phyloP scores from a whole-genome alignment of 1,139 yeast genomes.

The Suhomyces yuchorum region DNA sequence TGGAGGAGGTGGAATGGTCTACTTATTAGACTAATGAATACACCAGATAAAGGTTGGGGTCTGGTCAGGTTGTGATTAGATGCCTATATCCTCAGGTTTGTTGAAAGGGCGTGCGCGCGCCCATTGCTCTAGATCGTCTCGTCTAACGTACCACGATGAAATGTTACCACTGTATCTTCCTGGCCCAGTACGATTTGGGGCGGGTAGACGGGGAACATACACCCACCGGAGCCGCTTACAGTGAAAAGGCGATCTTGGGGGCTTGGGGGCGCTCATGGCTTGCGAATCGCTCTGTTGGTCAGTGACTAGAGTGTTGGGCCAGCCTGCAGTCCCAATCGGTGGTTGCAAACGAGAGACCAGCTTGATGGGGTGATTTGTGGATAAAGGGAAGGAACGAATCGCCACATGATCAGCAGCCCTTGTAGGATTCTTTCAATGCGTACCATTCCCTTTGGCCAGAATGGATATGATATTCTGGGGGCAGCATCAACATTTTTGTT shows the following conservation, averaged over 20 bases:
- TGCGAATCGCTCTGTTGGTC: too few relatives aligned
- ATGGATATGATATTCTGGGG: too few relatives aligned
- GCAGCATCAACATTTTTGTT: too few relatives aligned
- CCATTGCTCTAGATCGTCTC: neutral
- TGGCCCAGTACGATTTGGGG: too few relatives aligned
- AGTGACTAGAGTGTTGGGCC: too few relatives aligned
- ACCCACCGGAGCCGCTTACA: too few relatives aligned
- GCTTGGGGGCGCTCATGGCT: too few relatives aligned
- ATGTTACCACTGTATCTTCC: neutral
- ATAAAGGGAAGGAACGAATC: neutral
- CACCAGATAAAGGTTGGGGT: neutral
- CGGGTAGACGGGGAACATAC: too few relatives aligned
- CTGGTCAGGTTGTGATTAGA: neutral
- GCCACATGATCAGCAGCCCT: neutral
- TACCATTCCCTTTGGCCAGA: too few relatives aligned
- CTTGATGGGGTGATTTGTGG: neutral
- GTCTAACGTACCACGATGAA: constrained; percentile 4
- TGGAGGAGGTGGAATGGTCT: neutral
- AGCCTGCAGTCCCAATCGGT: too few relatives aligned
- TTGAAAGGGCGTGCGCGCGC: constrained; percentile 4
- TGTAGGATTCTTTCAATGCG: too few relatives aligned
- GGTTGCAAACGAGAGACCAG: neutral
- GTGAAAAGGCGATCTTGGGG: too few relatives aligned
- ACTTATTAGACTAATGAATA: neutral
- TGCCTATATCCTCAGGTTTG: neutral